Conservation (phyloP, 2,329 filamentous ascomycete genomes). For the Aotearoamyces nothofagi region DNA sequence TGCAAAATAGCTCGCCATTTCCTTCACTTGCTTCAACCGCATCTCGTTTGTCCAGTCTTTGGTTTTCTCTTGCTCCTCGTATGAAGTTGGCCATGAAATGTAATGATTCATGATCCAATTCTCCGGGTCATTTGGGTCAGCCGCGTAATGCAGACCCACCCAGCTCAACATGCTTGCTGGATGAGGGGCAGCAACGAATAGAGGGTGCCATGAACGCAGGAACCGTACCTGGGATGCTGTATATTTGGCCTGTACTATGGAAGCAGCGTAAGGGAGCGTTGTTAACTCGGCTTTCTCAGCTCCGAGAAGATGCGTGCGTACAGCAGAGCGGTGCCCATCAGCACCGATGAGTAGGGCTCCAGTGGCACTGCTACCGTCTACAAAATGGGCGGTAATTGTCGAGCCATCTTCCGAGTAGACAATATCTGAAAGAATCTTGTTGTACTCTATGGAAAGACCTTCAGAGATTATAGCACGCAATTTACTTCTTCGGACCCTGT, state of each 20-base stretch:
- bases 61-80: conserved; percentile 25
- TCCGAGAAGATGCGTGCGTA: conserved; percentile 18
- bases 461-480: conserved; percentile 21
- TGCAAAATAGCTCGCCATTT: conserved; percentile 21
- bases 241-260: conserved; percentile 27
- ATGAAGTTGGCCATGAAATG: conserved; percentile 25
- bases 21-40: conserved; percentile 24
- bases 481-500: conserved; percentile 21
- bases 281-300: conserved; percentile 18
- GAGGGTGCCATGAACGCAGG: conserved; percentile 27
- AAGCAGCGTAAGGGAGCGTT: conserved; percentile 26
- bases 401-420: conserved; percentile 16
- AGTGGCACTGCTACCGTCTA: conserved; percentile 15
- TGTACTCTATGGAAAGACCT: conserved; percentile 21
- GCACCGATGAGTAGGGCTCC: conserved; percentile 20
- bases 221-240: conserved; percentile 25
- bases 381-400: conserved; percentile 18
- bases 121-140: conserved; percentile 22
- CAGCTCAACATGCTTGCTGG: conserved; percentile 28
- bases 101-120: conserved; percentile 31
- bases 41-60: conserved; percentile 20
- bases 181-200: conserved; percentile 26
- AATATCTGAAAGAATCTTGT: conserved; percentile 23
- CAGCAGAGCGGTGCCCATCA: conserved; percentile 19
- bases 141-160: conserved; percentile 27